Evolutionary conservation across 1,284 basidiomycete species (phyloP).

Genomic region (Heterobasidion occidentale): DNA sequence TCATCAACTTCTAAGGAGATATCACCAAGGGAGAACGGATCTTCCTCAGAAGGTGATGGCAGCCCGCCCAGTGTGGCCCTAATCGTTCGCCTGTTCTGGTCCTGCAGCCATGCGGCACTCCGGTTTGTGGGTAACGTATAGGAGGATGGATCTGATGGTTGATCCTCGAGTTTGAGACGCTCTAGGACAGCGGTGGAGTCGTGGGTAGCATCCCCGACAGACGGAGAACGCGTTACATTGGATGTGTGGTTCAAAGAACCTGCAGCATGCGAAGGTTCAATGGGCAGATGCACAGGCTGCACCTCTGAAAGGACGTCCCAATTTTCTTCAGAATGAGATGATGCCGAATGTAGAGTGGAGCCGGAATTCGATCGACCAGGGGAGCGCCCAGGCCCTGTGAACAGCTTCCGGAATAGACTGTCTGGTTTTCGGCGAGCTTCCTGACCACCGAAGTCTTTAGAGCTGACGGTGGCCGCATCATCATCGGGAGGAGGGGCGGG

Average conservation of each 20-base stretch:
- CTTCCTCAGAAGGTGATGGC: conserved; percentile 48
- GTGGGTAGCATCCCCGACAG: conserved; percentile 24
- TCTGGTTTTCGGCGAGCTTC: conserved; percentile 2
- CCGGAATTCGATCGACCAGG: not conserved
- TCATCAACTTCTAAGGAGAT: conserved; percentile 58
- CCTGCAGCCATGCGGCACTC: conserved; percentile 73
- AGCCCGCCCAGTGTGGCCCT: conserved; percentile 52
- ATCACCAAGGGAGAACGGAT: conserved; percentile 31
- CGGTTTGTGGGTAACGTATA: conserved; percentile 47
- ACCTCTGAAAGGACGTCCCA: not conserved
- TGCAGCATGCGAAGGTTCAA: not conserved
- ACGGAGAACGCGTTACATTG: conserved; percentile 1
- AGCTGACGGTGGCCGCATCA: conserved; percentile 66
- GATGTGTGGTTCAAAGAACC: not conserved
- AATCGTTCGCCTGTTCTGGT: conserved; percentile 65
- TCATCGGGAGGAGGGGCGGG: conserved; percentile 42
- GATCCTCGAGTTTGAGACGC: conserved; percentile 44
- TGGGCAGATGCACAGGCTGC: not conserved
- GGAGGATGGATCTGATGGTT: conserved; percentile 35
- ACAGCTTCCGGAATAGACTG: conserved; percentile 8
- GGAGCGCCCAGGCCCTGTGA: conserved; percentile 4
- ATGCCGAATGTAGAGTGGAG: not conserved
- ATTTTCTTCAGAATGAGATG: not conserved
- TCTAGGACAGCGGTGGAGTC: conserved; percentile 49
- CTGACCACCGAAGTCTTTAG: conserved; percentile 40